Percentiles rank a stretch among this genome's conserved stretches.
These are phyloP conservation scores for Globisporangium parvum DNA, from an alignment of 352 stramenopile genomes.

Conservation along the genomic window DNA sequence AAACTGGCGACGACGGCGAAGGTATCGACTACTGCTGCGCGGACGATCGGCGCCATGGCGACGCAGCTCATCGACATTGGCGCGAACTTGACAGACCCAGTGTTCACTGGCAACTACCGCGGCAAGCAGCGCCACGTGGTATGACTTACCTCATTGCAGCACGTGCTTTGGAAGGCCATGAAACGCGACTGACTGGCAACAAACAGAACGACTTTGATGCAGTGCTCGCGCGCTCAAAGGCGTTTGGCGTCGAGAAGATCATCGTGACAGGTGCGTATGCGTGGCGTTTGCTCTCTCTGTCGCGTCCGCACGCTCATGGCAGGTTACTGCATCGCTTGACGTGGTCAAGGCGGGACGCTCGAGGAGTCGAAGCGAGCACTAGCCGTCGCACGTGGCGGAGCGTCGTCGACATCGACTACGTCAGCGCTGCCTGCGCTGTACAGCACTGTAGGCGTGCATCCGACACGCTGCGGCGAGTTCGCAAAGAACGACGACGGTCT, in stretches of 20 bases:
- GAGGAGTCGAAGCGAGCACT: slow-evolving; percentile 34
- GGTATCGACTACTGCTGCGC: too few relatives aligned
- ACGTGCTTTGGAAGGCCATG: background rate
- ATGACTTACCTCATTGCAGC: background rate
- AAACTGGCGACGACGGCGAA: background rate
- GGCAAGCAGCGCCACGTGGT: slow-evolving; percentile 87
- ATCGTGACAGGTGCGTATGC: slow-evolving; percentile 75
- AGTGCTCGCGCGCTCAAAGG: slow-evolving; percentile 83
- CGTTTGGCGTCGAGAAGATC: slow-evolving; percentile 85
- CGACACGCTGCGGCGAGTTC: slow-evolving; percentile 91
- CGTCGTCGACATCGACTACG: slow-evolving; percentile 3
- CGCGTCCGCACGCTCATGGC: background rate
- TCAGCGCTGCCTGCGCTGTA: slow-evolving; percentile 31
- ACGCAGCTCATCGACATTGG: slow-evolving; percentile 88
- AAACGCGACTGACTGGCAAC: background rate
- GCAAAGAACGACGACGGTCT: slow-evolving; percentile 35
- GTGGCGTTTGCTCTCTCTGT: background rate
- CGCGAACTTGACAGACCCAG: slow-evolving; percentile 91
- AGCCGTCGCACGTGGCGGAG: slow-evolving; percentile 18
- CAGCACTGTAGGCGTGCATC: slow-evolving; percentile 86
- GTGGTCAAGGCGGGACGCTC: slow-evolving; percentile 26
- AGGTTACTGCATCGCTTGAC: background rate
- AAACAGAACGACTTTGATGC: slow-evolving; percentile 24
- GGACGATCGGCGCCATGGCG: background rate
- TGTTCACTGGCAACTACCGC: slow-evolving; percentile 89